Percentiles rank a stretch among this genome's conserved stretches.
phyloP scores from a whole-genome alignment of 345 rosid species.

The Arabidopsis arenosa region DNA sequence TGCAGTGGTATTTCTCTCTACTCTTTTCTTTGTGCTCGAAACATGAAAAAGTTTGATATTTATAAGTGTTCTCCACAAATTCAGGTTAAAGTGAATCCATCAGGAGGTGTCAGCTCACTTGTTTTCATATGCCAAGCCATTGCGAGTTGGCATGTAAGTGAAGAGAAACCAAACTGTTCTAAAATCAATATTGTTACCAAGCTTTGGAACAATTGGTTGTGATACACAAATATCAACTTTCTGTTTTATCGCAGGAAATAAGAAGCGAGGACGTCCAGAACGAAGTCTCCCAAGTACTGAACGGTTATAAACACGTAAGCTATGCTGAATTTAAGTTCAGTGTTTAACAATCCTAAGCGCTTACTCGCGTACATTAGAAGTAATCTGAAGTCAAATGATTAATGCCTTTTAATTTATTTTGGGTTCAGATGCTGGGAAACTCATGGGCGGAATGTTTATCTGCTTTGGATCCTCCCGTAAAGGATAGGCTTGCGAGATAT shows the following conservation, averaged over 20 bases:
- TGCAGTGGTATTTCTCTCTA: slow-evolving; percentile 70
- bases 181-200: neutral
- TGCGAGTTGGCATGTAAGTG: slow-evolving; percentile 97
- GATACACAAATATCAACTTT: neutral
- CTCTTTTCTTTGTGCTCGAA: slow-evolving; percentile 13
- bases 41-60: slow-evolving; percentile 25
- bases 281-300: slow-evolving; percentile 90
- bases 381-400: slow-evolving; percentile 2
- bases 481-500: slow-evolving; percentile 86
- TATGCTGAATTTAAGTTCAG: neutral
- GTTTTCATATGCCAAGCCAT: slow-evolving; percentile 86
- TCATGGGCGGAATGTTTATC: slow-evolving; percentile 91
- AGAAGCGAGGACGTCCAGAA: slow-evolving; percentile 79
- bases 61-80: slow-evolving; percentile 22
- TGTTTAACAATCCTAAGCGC: slow-evolving; percentile 4
- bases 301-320: slow-evolving; percentile 87
- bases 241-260: slow-evolving; percentile 63
- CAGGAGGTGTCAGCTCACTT: slow-evolving; percentile 89
- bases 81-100: slow-evolving; percentile 91
- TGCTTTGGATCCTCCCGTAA: slow-evolving; percentile 81
- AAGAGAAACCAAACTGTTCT: neutral
- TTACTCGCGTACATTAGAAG: neutral
- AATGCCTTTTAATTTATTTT: slow-evolving; percentile 11
- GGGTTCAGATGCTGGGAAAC: slow-evolving; percentile 77
- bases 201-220: neutral